Conservation (phyloP, 2,329 filamentous ascomycete genomes). For the Thielaviopsis ethacetica region DNA sequence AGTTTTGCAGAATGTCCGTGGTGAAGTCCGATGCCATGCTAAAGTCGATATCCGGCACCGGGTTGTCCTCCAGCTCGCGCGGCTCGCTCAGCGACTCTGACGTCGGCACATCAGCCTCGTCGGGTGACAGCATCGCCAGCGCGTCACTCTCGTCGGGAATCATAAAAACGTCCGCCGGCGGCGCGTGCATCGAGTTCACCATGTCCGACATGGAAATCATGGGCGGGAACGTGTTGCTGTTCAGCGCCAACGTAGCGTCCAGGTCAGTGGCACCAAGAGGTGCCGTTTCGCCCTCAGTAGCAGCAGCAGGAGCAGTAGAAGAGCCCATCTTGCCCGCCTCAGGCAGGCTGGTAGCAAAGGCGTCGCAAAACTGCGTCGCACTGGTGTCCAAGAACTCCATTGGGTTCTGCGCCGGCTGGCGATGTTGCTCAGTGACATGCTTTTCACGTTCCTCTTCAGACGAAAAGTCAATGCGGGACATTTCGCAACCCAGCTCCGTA, state of each 20-base stretch:
- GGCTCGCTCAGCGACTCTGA: slow-evolving; percentile 10
- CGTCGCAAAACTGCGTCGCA: slow-evolving; percentile 24
- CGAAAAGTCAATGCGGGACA: slow-evolving; percentile 30
- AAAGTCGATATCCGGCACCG: neutral
- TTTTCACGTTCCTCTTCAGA: slow-evolving; percentile 35
- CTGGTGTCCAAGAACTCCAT: slow-evolving; percentile 34
- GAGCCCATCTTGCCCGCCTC: slow-evolving; percentile 14
- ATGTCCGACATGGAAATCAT: neutral
- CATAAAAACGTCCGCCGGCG: slow-evolving; percentile 4
- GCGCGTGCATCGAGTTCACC: slow-evolving; percentile 4
- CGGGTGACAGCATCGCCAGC: neutral
- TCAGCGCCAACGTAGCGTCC: neutral
- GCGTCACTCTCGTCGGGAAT: neutral
- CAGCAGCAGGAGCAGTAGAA: slow-evolving; percentile 24
- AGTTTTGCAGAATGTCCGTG: slow-evolving; percentile 2
- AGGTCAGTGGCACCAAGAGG: neutral
- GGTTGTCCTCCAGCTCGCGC: slow-evolving; percentile 1
- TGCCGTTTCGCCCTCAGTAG: neutral
- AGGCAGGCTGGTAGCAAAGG: slow-evolving; percentile 6
- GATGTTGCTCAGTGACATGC: slow-evolving; percentile 44
- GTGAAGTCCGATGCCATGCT: slow-evolving; percentile 1
- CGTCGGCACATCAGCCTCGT: slow-evolving; percentile 3
- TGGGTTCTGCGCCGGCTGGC: slow-evolving; percentile 38
- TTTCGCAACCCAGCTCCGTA: slow-evolving; percentile 38
- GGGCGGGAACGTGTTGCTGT: slow-evolving; percentile 2